Percentiles rank a stretch among this genome's conserved stretches.
These are phyloP conservation scores for Aspergillus asperescens DNA, from an alignment of 495 filamentous ascomycete genomes.

Conservation along the genomic window DNA sequence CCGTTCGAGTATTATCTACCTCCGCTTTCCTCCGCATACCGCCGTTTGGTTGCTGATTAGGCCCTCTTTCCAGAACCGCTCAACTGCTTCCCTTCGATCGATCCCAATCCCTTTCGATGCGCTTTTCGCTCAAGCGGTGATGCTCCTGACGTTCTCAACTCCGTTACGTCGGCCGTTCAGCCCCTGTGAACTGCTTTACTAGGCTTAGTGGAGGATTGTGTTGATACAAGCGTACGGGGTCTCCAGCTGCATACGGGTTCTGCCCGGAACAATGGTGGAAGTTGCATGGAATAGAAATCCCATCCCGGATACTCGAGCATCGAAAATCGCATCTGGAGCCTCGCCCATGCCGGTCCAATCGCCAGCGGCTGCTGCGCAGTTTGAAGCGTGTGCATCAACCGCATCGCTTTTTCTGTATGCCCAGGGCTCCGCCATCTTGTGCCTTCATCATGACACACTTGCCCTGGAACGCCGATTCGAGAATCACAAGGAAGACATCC, in stretches of 20 bases:
- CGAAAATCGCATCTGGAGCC: conserved; percentile 30
- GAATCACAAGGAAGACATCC: conserved; percentile 70
- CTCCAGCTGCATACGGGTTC: not conserved
- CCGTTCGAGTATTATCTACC: not conserved
- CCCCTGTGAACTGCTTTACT: not conserved
- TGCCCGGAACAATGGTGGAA: conserved; percentile 23
- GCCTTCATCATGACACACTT: conserved; percentile 84
- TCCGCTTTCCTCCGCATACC: conserved; percentile 10
- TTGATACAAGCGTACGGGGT: not conserved
- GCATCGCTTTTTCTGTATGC: conserved; percentile 82
- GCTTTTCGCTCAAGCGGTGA: conserved; percentile 4
- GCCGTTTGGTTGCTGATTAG: conserved; percentile 8
- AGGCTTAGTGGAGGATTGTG: not conserved
- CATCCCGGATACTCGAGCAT: conserved; percentile 24
- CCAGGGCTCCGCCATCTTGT: conserved; percentile 71
- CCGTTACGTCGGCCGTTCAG: conserved; percentile 6
- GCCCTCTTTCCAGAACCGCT: not conserved
- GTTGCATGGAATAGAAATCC: conserved; percentile 32
- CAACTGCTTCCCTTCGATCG: not conserved
- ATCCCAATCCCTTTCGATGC: not conserved
- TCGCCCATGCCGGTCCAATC: conserved; percentile 36
- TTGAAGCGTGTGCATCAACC: conserved; percentile 82
- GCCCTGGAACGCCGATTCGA: conserved; percentile 85
- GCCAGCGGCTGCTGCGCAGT: conserved; percentile 50
- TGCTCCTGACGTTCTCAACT: conserved; percentile 10